These are phyloP conservation scores for Colletotrichum sublineola DNA, from an alignment of 2,329 filamentous ascomycete species.

Conservation along the genomic window DNA sequence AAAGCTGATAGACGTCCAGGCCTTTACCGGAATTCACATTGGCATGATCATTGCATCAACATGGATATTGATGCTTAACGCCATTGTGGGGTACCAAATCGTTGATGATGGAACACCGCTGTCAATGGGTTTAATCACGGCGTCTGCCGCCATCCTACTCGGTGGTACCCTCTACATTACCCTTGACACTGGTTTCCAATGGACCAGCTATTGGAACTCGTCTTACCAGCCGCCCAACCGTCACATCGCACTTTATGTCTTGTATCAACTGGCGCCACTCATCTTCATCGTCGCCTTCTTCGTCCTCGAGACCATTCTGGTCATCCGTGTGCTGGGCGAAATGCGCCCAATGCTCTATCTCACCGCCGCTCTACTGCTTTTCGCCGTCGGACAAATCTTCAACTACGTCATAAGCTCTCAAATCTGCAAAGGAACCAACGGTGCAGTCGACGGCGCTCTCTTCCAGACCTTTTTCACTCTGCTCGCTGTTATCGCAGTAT, in stretches of 20 bases:
- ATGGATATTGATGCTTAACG: constrained; percentile 94
- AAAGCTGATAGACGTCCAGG: constrained; percentile 60
- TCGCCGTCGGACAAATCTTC: constrained; percentile 94
- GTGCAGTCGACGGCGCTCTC: constrained; percentile 91
- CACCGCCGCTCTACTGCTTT: constrained; percentile 78
- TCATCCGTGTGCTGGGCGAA: constrained; percentile 89
- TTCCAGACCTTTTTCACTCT: constrained; percentile 96
- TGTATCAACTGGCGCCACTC: constrained; percentile 91
- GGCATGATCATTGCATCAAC: constrained; percentile 88
- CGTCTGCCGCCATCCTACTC: constrained; percentile 80
- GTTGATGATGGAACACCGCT: constrained; percentile 92
- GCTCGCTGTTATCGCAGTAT: constrained; percentile 83
- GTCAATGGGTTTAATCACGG: constrained; percentile 81
- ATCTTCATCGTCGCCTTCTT: constrained; percentile 92
- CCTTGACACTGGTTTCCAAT: constrained; percentile 89
- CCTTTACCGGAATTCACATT: constrained; percentile 90
- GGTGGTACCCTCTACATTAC: constrained; percentile 96
- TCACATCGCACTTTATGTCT: constrained; percentile 89
- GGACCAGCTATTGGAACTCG: constrained; percentile 82
- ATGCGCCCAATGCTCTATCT: constrained; percentile 94
- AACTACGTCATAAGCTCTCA: constrained; percentile 93
- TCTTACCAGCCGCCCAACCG: constrained; percentile 72
- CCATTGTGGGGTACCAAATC: constrained; percentile 91
- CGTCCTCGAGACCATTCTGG: constrained; percentile 84
- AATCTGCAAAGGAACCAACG: constrained; percentile 85